Conservation (phyloP, 257 asterid species). For the Solanum pimpinellifolium region DNA sequence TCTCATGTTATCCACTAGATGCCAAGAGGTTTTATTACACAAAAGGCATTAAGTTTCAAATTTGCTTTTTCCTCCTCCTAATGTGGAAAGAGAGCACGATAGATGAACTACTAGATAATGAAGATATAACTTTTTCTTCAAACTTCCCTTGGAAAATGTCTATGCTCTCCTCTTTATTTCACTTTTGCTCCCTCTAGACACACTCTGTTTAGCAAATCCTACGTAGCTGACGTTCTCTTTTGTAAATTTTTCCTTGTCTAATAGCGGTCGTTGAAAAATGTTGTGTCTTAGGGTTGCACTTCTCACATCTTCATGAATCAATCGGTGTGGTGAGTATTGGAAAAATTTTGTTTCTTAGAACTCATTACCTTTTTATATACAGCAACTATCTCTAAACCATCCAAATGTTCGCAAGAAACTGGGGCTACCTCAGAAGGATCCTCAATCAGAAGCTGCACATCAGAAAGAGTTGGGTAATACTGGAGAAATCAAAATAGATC, state of each 20-base stretch:
- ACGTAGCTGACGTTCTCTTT: not conserved
- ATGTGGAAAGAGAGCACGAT: not conserved
- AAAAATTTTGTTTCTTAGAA: not conserved
- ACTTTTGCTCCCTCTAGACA: not conserved
- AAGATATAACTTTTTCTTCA: not conserved
- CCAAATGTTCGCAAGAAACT: conserved; percentile 48
- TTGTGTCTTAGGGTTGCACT: not conserved
- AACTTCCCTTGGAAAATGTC: not conserved
- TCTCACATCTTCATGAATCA: not conserved
- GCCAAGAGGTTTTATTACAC: not conserved
- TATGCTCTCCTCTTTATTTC: not conserved
- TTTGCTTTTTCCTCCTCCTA: not conserved
- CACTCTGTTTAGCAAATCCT: not conserved
- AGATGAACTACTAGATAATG: not conserved
- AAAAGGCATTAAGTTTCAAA: not conserved
- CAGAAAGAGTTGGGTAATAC: conserved; percentile 17
- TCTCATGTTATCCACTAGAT: not conserved
- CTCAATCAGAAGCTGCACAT: conserved; percentile 18
- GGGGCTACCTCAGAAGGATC: conserved; percentile 54
- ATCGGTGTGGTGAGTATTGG: not conserved
- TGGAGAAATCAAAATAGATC: conserved; percentile 17
- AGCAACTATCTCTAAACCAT: conserved; percentile 62
- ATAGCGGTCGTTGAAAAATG: not conserved
- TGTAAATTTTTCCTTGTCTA: not conserved
- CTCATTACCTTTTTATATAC: conserved; percentile 11